phyloP scores from a whole-genome alignment of 169 alveolate species.

The Theileria parva region DNA sequence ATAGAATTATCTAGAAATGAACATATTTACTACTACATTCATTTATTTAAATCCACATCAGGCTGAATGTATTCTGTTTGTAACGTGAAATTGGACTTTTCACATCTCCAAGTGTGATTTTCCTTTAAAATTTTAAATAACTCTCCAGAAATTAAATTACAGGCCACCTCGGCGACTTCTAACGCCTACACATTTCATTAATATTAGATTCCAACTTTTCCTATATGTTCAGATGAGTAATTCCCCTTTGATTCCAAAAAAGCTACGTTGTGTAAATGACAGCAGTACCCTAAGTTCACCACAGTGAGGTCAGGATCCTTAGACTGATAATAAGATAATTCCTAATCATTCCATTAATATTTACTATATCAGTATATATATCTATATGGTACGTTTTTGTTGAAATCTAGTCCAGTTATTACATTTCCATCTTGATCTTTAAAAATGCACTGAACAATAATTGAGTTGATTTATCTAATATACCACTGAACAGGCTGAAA shows the following conservation, averaged over 20 bases:
- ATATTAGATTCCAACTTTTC: not conserved
- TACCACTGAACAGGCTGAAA: constrained; percentile 58
- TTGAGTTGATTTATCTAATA: not conserved
- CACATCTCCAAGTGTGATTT: constrained; percentile 30
- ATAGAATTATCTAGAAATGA: not conserved
- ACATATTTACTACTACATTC: not conserved
- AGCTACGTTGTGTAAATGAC: constrained; percentile 23
- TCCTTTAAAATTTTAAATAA: constrained; percentile 7
- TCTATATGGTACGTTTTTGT: constrained; percentile 21
- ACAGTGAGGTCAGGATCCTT: constrained; percentile 48
- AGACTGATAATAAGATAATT: constrained; percentile 22
- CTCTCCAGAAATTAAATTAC: constrained; percentile 43
- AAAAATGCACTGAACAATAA: constrained; percentile 33
- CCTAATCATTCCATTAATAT: no score
- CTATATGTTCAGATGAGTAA: constrained; percentile 5
- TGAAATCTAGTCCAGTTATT: constrained; percentile 31
- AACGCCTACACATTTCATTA: constrained; percentile 17
- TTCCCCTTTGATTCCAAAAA: constrained; percentile 33
- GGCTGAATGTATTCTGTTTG: constrained; percentile 33
- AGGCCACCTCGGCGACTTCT: constrained; percentile 46
- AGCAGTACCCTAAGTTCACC: constrained; percentile 60
- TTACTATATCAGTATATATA: not conserved
- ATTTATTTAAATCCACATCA: not conserved
- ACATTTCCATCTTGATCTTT: constrained; percentile 14
- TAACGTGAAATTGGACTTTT: constrained; percentile 10